Evolutionary conservation across 345 rosid species (phyloP).

Genomic region (Trapa bicornis): DNA sequence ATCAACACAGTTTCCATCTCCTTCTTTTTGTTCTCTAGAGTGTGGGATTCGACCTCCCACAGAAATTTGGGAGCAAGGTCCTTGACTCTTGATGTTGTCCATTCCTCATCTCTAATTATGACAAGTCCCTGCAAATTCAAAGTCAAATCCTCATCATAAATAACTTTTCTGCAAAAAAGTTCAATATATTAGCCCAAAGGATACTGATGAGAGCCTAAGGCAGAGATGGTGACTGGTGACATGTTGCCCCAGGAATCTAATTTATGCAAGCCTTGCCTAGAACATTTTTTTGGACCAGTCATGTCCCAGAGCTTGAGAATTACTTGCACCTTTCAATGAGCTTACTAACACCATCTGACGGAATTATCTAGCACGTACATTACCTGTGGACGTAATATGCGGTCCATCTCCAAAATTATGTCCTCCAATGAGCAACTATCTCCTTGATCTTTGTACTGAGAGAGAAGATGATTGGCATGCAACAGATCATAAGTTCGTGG

Average conservation of each 20-base stretch:
- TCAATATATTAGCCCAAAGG: not conserved
- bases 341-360: not conserved
- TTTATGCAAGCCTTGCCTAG: too few relatives aligned
- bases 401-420: conserved; percentile 89
- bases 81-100: conserved; percentile 35
- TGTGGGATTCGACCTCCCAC: conserved; percentile 61
- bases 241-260: not conserved
- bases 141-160: not conserved
- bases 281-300: not conserved
- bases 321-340: not conserved
- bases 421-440: conserved; percentile 72
- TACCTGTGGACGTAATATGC: conserved; percentile 76
- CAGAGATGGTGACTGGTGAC: not conserved
- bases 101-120: conserved; percentile 70
- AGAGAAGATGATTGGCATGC: conserved; percentile 60
- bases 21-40: conserved; percentile 45
- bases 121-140: conserved; percentile 49
- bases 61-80: conserved; percentile 60
- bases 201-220: not conserved
- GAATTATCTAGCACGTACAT: not conserved
- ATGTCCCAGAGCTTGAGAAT: not conserved
- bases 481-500: conserved; percentile 79
- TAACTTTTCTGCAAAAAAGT: not conserved
- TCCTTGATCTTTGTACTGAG: conserved; percentile 36
- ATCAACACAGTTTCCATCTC: conserved; percentile 49